Evolutionary conservation across 2,329 filamentous ascomycete genomes (phyloP).

Genomic region (Colletotrichum graminicola): DNA sequence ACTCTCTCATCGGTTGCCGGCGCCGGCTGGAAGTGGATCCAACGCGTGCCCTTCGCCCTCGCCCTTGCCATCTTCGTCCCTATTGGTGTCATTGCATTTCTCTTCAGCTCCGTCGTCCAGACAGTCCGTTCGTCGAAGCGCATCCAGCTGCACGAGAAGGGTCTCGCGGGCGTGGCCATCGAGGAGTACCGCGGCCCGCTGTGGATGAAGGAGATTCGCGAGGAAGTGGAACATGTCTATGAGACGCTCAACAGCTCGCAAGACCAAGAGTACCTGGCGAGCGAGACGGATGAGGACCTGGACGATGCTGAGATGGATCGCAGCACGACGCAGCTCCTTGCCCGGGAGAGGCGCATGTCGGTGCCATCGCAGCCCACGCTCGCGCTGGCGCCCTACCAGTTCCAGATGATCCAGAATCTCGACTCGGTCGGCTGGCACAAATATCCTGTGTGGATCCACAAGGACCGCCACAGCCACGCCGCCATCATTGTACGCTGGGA

Average conservation of each 20-base stretch:
- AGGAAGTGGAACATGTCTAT: slow-evolving; percentile 81
- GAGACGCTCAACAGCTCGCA: slow-evolving; percentile 79
- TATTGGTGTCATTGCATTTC: slow-evolving; percentile 76
- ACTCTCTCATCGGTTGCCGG: slow-evolving; percentile 51
- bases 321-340: slow-evolving; percentile 57
- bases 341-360: slow-evolving; percentile 56
- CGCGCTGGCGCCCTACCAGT: slow-evolving; percentile 83
- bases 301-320: slow-evolving; percentile 50
- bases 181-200: slow-evolving; percentile 78
- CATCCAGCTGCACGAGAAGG: slow-evolving; percentile 81
- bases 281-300: slow-evolving; percentile 63
- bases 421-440: slow-evolving; percentile 75
- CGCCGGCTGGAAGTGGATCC: slow-evolving; percentile 54
- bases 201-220: slow-evolving; percentile 79
- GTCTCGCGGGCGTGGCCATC: slow-evolving; percentile 75
- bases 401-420: slow-evolving; percentile 84
- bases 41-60: slow-evolving; percentile 72
- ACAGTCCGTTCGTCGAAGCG: slow-evolving; percentile 79
- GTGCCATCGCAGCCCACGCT: slow-evolving; percentile 73
- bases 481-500: slow-evolving; percentile 87
- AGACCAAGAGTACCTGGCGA: slow-evolving; percentile 76
- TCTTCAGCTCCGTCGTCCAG: slow-evolving; percentile 83
- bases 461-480: slow-evolving; percentile 85
- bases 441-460: slow-evolving; percentile 80
- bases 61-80: slow-evolving; percentile 79